Conservation (phyloP, 129 eudicot species). For the Lactuca sativa region DNA sequence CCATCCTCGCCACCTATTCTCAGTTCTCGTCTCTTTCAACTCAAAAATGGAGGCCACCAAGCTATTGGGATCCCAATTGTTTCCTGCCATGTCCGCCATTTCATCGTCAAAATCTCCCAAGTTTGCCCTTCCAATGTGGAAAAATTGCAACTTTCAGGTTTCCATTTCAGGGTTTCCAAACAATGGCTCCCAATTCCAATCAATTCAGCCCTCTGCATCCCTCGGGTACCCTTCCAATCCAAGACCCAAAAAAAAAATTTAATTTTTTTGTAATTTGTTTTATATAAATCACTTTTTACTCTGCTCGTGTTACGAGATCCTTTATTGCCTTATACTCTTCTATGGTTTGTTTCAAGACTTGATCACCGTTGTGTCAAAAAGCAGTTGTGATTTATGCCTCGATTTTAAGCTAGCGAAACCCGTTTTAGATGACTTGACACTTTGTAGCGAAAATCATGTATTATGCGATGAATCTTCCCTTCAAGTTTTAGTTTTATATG, state of each 20-base stretch:
- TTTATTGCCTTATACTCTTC: background rate
- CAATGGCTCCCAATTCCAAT: conserved; percentile 18
- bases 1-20: background rate
- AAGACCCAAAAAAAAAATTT: too few relatives aligned
- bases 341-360: conserved; percentile 13
- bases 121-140: conserved; percentile 31
- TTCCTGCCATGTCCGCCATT: conserved; percentile 23
- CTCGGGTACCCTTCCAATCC: conserved; percentile 45
- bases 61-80: conserved; percentile 32
- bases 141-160: conserved; percentile 27
- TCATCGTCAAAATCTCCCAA: conserved; percentile 13
- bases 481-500: background rate
- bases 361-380: background rate
- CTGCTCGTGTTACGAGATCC: background rate
- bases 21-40: background rate
- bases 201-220: conserved; percentile 50
- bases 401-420: background rate
- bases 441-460: background rate
- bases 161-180: conserved; percentile 23
- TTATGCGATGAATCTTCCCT: background rate
- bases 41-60: conserved; percentile 61
- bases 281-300: background rate
- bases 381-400: background rate
- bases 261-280: background rate
- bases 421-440: background rate